Percentiles rank a stretch among this genome's conserved stretches.
Evolutionary conservation across 441 rosid genomes (phyloP).

Genomic region (Brassica balearica): DNA sequence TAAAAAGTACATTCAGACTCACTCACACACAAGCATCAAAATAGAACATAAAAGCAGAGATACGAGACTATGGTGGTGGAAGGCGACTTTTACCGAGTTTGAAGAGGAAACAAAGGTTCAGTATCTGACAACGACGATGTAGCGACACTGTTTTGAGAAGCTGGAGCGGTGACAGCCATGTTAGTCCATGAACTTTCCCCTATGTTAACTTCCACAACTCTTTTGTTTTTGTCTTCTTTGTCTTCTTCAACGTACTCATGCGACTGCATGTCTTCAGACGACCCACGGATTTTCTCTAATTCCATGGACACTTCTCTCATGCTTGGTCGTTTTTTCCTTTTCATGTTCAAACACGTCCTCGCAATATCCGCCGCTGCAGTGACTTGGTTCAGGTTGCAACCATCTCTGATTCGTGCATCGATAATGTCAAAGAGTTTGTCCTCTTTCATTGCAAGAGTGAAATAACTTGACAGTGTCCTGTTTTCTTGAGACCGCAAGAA

Average conservation of each 20-base stretch:
- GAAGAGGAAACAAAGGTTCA: not conserved
- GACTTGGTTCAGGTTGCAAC: not conserved
- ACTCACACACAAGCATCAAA: not conserved
- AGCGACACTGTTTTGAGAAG: not conserved
- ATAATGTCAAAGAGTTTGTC: not conserved
- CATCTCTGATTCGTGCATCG: not conserved
- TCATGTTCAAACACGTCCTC: not conserved
- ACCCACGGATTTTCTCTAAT: not conserved
- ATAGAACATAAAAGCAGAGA: not conserved
- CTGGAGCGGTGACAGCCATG: not conserved
- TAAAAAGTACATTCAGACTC: not conserved
- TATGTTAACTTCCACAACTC: not conserved
- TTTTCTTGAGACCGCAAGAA: slow-evolving; percentile 4
- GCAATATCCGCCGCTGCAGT: not conserved
- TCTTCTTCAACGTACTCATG: not conserved
- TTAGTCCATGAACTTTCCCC: not conserved
- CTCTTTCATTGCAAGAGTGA: not conserved
- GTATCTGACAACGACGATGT: not conserved
- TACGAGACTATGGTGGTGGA: not conserved
- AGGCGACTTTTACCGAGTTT: not conserved
- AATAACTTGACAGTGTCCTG: not conserved
- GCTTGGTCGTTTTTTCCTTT: not conserved
- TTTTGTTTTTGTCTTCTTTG: not conserved
- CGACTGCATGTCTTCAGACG: not conserved
- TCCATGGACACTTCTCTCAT: slow-evolving; percentile 3